phyloP scores from a whole-genome alignment of 2,329 filamentous ascomycete species.

The Byssoonygena ceratinophila region DNA sequence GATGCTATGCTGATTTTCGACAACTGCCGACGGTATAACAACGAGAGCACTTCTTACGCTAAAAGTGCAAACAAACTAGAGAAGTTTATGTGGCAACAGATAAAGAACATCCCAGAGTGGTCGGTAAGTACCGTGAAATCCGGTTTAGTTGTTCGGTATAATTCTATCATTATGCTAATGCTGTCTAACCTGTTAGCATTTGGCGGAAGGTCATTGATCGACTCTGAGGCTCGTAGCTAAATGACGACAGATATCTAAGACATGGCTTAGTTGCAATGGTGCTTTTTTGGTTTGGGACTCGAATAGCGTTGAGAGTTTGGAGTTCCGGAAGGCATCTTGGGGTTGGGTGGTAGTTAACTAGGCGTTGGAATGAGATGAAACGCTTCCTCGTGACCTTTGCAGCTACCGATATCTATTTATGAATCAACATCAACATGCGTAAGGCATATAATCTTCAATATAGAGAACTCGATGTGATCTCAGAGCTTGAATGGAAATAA shows the following conservation, averaged over 20 bases:
- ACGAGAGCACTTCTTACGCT: constrained; percentile 85
- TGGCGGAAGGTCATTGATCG: constrained; percentile 5
- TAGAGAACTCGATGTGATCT: too few species aligned
- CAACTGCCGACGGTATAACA: constrained; percentile 94
- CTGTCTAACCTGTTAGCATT: background rate
- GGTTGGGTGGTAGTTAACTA: too few species aligned
- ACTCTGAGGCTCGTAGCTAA: background rate
- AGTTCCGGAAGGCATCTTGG: background rate
- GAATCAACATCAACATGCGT: background rate
- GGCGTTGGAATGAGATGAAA: background rate
- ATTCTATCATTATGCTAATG: background rate
- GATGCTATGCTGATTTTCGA: constrained; percentile 85
- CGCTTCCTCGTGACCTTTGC: background rate
- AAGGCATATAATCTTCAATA: background rate
- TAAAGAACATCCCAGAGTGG: constrained; percentile 89
- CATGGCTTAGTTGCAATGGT: background rate
- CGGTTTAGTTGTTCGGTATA: background rate
- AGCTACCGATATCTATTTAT: background rate
- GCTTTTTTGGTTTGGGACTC: background rate
- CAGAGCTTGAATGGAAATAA: too few species aligned
- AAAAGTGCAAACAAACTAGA: constrained; percentile 90
- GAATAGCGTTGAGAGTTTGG: background rate
- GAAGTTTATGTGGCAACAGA: constrained; percentile 91
- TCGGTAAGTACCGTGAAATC: constrained; percentile 43
- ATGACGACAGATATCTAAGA: background rate